Evolutionary conservation across 1,284 basidiomycete species (phyloP).

Genomic region (Pseudozyma sp.): DNA sequence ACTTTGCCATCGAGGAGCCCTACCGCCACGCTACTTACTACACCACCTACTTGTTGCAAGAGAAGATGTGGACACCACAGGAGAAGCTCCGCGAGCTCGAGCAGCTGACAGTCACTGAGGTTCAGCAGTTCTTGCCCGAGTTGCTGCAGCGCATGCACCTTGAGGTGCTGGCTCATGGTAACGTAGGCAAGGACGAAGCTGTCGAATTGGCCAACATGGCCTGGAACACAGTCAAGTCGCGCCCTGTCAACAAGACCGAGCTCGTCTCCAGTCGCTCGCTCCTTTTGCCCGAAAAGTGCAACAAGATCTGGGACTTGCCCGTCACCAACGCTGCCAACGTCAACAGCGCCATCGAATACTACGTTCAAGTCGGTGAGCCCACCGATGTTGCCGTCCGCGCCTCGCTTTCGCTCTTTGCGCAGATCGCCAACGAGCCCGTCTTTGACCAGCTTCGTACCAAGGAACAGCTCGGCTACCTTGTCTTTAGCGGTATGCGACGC

Average conservation of each 20-base stretch:
- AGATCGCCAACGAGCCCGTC: constrained; percentile 78
- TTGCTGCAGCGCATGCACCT: constrained; percentile 80
- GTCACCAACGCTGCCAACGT: constrained; percentile 88
- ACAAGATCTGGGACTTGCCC: constrained; percentile 76
- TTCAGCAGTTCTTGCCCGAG: constrained; percentile 77
- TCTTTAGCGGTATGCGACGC: constrained; percentile 60
- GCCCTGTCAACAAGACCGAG: constrained; percentile 68
- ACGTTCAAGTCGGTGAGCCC: constrained; percentile 64
- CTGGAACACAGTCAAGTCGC: constrained; percentile 77
- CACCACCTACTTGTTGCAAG: constrained; percentile 78
- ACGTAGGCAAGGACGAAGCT: constrained; percentile 86
- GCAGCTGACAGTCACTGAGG: constrained; percentile 80
- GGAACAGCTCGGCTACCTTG: constrained; percentile 90
- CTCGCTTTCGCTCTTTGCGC: constrained; percentile 60
- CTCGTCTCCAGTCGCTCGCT: constrained; percentile 54
- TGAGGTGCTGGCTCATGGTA: constrained; percentile 85
- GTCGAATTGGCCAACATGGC: constrained; percentile 78
- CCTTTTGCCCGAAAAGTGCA: constrained; percentile 75
- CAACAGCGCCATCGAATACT: constrained; percentile 76
- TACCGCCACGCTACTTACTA: constrained; percentile 86
- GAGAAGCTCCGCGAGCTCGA: constrained; percentile 83
- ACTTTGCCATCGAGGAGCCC: constrained; percentile 87
- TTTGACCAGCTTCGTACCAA: constrained; percentile 95
- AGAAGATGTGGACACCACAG: constrained; percentile 81
- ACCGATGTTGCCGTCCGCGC: constrained; percentile 56